Percentiles rank a stretch among this genome's conserved stretches.
These are phyloP conservation scores for Diaporthe capsici DNA, from an alignment of 2,329 filamentous ascomycete genomes.

Conservation along the genomic window DNA sequence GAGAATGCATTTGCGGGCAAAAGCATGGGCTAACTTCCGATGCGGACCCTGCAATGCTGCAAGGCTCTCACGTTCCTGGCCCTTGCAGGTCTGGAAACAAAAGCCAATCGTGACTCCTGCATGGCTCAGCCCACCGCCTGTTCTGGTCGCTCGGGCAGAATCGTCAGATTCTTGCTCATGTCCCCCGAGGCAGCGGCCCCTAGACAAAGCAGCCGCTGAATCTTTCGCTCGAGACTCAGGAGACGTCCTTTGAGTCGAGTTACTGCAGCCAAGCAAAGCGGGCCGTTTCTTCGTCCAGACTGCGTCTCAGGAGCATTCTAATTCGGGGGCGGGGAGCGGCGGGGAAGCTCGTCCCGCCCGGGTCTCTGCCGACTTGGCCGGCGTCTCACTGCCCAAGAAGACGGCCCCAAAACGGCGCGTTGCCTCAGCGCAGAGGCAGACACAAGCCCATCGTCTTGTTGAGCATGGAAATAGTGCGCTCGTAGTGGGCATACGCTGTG, in stretches of 20 bases:
- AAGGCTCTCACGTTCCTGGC: conserved; percentile 27
- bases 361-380: conserved; percentile 19
- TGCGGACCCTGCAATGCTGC: conserved; percentile 1
- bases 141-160: conserved; percentile 9
- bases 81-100: conserved; percentile 18
- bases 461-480: conserved; percentile 79
- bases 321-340: conserved; percentile 12
- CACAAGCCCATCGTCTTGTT: conserved; percentile 81
- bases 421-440: conserved; percentile 57
- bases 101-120: conserved; percentile 24
- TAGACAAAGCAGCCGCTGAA: conserved; percentile 13
- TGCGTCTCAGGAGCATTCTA: conserved; percentile 26
- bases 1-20: background rate
- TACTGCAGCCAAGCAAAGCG: conserved; percentile 34
- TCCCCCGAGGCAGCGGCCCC: background rate
- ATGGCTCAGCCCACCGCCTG: conserved; percentile 16
- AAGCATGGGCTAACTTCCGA: background rate
- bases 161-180: conserved; percentile 1
- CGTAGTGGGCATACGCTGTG: conserved; percentile 71
- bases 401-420: background rate
- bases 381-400: background rate
- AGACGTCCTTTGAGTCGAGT: conserved; percentile 17
- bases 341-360: conserved; percentile 10
- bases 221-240: conserved; percentile 31
- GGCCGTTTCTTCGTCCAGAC: conserved; percentile 22